A percentile compares a stretch with the other conserved stretches of the same genome.
These are phyloP conservation scores for Mortierella hygrophila DNA, from an alignment of 192 early-diverging fungal genomes.

Conservation along the genomic window DNA sequence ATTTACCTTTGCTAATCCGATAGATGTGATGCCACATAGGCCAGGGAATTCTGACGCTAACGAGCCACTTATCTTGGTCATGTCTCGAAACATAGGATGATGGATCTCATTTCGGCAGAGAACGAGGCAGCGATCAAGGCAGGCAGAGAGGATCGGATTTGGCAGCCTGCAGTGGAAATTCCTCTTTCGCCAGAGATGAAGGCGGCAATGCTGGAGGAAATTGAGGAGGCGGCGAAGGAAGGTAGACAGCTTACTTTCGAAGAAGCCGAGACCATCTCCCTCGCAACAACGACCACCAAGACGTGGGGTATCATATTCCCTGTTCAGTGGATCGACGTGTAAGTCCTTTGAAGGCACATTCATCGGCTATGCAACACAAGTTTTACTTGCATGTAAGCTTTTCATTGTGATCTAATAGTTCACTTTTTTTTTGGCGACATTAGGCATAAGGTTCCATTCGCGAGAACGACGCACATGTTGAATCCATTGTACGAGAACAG, in stretches of 20 bases:
- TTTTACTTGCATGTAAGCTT: no score
- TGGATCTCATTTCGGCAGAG: constrained; percentile 44
- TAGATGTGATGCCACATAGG: no score
- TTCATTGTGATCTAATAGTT: background rate
- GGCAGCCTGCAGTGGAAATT: constrained; percentile 34
- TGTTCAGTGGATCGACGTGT: constrained; percentile 65
- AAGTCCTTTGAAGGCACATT: background rate
- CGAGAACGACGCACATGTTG: constrained; percentile 56
- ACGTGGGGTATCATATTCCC: constrained; percentile 62
- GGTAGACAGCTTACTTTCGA: constrained; percentile 45
- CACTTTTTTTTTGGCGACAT: background rate
- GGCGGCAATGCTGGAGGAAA: constrained; percentile 44
- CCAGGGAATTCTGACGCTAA: background rate
- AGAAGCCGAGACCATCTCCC: constrained; percentile 49
- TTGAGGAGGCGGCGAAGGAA: constrained; percentile 43
- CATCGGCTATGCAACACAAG: no score
- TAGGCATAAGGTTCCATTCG: constrained; percentile 62
- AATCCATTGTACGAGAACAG: constrained; percentile 63
- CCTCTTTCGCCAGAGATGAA: constrained; percentile 45
- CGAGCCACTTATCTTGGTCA: background rate
- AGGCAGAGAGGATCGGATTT: constrained; percentile 38
- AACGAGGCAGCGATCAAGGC: constrained; percentile 35
- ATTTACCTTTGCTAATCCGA: background rate
- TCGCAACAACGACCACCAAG: constrained; percentile 56
- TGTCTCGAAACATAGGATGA: constrained; percentile 40